Base-by-base conservation (phyloP, 768 basidiomycete genomes). In the Boletus rubroflammeus region DNA sequence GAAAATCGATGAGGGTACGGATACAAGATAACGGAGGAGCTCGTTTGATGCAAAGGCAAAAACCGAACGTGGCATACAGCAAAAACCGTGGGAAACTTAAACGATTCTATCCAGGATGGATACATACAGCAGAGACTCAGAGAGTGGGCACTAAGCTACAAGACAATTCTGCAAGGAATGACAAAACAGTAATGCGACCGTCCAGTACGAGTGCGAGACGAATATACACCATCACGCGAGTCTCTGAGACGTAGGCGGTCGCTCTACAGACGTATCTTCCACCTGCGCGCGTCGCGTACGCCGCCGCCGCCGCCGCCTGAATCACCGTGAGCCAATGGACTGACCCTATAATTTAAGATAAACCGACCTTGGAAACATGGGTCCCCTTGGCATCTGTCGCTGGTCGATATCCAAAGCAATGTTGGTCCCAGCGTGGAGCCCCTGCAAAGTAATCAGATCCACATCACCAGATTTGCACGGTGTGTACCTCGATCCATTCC, bases 351-450 rank as follows among this genome's bases (percentile, higher is more conserved):
- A 21, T 15, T 6, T 0, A 19, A 15, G 35, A 46, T 35, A 15
- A 11, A 50, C 58, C 15, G 10, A 89, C 87, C 89, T 81, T 41
- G 91, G 90, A 71, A 92, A 88, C 68, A 92, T 67, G 13, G 91
- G 90, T 0, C 93, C 91, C 61, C 85, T 86, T 8, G 94, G 95
- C 95, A 98, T 97, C 28, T 82, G 80, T 49, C 97, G 81, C 51
- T 87, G 85, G 67, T 99, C 97, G 58, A 99, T 73, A 68, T 99
- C 97, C 41, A 97, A 75, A 1, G 96, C 81, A 51, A 98, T 85
- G 70, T 96, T 96, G 8, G 90, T 85, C 2, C 93, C 91, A 47
- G 93, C 87, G 75, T 98, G 95, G 56, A 98, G 79, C 11, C 84
- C 88, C 88, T 93, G 61, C n/a, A 55, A 40, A 47, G 55, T 34